A percentile compares a stretch with the other conserved stretches of the same genome.
Evolutionary conservation across 2,329 filamentous ascomycete genomes (phyloP).

Genomic region (Xylogone sp.): DNA sequence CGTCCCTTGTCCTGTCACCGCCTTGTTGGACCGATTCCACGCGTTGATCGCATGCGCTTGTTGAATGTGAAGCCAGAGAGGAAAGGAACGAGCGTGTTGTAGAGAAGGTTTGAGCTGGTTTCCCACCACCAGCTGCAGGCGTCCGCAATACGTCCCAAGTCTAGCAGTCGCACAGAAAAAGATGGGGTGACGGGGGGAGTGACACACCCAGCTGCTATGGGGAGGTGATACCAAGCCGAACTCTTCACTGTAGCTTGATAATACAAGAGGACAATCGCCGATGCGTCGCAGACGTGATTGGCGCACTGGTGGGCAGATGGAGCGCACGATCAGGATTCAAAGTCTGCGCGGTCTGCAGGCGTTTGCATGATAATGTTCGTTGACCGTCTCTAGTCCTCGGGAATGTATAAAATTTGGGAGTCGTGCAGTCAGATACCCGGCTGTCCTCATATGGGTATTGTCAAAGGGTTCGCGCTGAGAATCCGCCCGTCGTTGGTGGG

Average conservation of each 20-base stretch:
- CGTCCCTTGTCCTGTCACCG: background rate
- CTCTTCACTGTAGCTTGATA: background rate
- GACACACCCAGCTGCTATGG: background rate
- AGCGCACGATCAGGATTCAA: background rate
- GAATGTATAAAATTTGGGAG: background rate
- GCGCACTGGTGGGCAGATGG: background rate
- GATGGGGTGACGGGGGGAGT: background rate
- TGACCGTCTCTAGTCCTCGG: background rate
- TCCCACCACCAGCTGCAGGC: conserved; percentile 8
- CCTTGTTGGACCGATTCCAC: background rate
- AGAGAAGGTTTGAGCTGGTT: conserved; percentile 19
- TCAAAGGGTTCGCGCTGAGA: too few species aligned
- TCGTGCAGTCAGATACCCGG: too few species aligned
- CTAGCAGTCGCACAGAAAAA: background rate
- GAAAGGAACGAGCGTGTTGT: conserved; percentile 2
- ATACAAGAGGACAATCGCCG: background rate
- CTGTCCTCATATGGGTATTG: too few species aligned
- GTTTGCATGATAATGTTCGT: background rate
- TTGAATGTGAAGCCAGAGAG: background rate
- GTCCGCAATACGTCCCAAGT: background rate
- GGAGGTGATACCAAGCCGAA: background rate
- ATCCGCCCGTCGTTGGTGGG: background rate
- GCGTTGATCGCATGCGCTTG: background rate
- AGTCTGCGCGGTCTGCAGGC: background rate
- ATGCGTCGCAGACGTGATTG: background rate